Evolutionary conservation across 192 early-diverging fungal species (phyloP).

Genomic region (Gaertneriomyces semiglobifer): DNA sequence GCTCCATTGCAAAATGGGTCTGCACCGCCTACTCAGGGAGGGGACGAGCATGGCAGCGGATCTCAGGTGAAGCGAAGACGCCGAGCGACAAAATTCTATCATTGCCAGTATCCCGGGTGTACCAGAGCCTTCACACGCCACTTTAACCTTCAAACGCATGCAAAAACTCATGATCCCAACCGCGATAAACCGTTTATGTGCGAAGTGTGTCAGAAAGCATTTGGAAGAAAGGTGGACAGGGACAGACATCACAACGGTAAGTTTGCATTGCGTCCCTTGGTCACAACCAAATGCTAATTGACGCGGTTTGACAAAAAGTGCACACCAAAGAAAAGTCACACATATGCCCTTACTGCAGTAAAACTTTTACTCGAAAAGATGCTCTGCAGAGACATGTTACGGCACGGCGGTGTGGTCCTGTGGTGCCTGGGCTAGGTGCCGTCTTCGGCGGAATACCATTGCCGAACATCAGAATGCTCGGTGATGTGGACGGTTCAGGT

Average conservation of each 20-base stretch:
- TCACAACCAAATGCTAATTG: conserved; percentile 47
- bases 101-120: conserved; percentile 54
- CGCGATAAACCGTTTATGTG: conserved; percentile 61
- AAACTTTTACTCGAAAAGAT: conserved; percentile 64
- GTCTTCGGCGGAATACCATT: conserved; percentile 7
- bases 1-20: conserved; percentile 11
- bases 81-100: conserved; percentile 40
- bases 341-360: conserved; percentile 50
- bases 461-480: conserved; percentile 5
- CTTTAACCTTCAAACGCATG: conserved; percentile 67
- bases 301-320: conserved; percentile 49
- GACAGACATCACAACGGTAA: conserved; percentile 21
- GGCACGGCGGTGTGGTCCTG: conserved; percentile 24
- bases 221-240: conserved; percentile 51
- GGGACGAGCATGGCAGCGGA: not conserved
- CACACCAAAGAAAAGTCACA: conserved; percentile 64
- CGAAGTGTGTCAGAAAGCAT: conserved; percentile 51
- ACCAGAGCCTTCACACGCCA: conserved; percentile 56
- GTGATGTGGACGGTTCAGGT: conserved; percentile 2
- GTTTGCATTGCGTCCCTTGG: conserved; percentile 23
- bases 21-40: not conserved
- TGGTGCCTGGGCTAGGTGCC: conserved; percentile 8
- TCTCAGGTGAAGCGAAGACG: conserved; percentile 16
- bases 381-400: conserved; percentile 58
- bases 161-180: conserved; percentile 63